A percentile compares a stretch with the other conserved stretches of the same genome.
Conservation (phyloP, 106 monocot species). For the Dioscorea zingiberensis region DNA sequence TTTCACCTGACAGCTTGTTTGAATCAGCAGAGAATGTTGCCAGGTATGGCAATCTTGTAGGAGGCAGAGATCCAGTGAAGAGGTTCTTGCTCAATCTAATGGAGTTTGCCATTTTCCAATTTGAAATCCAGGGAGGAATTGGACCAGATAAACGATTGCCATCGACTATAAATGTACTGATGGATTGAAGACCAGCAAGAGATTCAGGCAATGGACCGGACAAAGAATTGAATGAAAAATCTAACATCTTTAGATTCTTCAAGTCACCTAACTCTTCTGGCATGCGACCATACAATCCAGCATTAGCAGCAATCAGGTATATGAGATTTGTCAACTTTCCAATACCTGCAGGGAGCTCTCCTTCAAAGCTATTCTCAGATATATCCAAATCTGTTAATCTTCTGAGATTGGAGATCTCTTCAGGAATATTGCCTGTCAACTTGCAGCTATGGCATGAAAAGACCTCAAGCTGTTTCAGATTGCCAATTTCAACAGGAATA, state of each 20-base stretch:
- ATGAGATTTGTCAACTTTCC: constrained; percentile 52
- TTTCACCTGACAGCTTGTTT: constrained; percentile 73
- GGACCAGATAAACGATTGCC: constrained; percentile 72
- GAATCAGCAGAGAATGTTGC: constrained; percentile 70
- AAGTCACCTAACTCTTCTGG: constrained; percentile 58
- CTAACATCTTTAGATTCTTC: constrained; percentile 50
- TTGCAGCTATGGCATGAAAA: constrained; percentile 53
- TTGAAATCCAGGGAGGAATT: constrained; percentile 66
- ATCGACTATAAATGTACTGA: constrained; percentile 63
- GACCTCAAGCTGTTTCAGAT: constrained; percentile 41
- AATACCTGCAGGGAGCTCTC: constrained; percentile 54
- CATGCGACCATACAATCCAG: constrained; percentile 65
- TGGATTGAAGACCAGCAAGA: constrained; percentile 40
- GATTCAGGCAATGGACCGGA: constrained; percentile 64
- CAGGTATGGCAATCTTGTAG: constrained; percentile 38
- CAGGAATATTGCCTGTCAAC: constrained; percentile 57
- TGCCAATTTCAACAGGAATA: constrained; percentile 77
- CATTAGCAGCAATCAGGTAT: constrained; percentile 51
- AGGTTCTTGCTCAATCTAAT: constrained; percentile 62
- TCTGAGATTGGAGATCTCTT: constrained; percentile 44
- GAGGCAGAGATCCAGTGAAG: constrained; percentile 61
- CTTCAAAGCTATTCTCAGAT: constrained; percentile 70
- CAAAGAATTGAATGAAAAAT: constrained; percentile 79
- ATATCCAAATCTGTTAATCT: constrained; percentile 64
- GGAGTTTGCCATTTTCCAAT: constrained; percentile 49